phyloP scores from a whole-genome alignment of 1,284 basidiomycete species.

The Bjerkandera adusta region DNA sequence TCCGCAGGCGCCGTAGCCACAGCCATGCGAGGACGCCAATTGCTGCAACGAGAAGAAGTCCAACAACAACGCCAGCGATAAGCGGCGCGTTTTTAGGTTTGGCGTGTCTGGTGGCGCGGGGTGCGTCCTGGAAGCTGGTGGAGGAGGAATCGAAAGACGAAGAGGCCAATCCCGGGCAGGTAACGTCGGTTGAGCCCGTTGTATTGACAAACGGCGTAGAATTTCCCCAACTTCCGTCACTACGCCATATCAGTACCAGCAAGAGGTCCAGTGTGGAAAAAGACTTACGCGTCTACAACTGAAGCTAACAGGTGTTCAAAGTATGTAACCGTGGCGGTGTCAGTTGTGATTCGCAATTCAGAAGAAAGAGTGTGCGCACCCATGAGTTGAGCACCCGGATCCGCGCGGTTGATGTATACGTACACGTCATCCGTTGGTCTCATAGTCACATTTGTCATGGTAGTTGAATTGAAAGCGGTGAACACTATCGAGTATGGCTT shows the following conservation, averaged over 20 bases:
- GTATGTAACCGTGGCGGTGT: not conserved
- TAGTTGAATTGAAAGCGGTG: conserved; percentile 36
- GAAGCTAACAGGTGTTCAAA: conserved; percentile 27
- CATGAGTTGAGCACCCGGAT: conserved; percentile 36
- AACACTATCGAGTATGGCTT: conserved; percentile 48
- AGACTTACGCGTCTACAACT: conserved; percentile 39
- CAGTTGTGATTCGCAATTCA: not conserved
- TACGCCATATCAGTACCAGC: conserved; percentile 6
- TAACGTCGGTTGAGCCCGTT: conserved; percentile 16
- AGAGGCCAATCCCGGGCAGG: conserved; percentile 19
- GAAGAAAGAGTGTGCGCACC: conserved; percentile 30
- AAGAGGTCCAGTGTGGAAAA: not conserved
- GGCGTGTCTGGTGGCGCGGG: no score
- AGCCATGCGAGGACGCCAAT: no score
- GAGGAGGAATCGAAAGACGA: no score
- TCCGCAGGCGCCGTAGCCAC: no score
- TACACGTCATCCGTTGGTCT: conserved; percentile 38
- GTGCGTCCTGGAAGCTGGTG: no score
- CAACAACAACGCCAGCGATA: no score
- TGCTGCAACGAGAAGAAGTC: no score
- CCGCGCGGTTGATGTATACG: conserved; percentile 47
- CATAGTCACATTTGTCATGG: conserved; percentile 44
- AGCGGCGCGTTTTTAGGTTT: no score
- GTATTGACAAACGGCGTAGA: conserved; percentile 20
- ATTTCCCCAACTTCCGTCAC: conserved; percentile 26